A percentile compares a stretch with the other conserved stretches of the same genome.
Evolutionary conservation across 192 early-diverging fungal genomes (phyloP).

Genomic region (Backusella morwellensis): DNA sequence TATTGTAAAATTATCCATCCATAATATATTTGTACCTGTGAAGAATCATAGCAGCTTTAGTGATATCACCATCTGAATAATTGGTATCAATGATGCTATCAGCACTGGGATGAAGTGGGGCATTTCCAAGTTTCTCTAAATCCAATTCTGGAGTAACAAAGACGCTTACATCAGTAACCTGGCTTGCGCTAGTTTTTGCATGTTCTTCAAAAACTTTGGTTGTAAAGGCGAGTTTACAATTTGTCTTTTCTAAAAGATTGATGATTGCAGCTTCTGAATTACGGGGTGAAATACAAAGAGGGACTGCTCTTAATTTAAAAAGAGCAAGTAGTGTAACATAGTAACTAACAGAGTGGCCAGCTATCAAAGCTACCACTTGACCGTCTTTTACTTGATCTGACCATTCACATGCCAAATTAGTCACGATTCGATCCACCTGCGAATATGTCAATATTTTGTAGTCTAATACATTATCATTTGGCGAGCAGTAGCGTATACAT

Average conservation of each 20-base stretch:
- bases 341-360: conserved; percentile 5
- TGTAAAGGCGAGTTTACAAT: background rate
- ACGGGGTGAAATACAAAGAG: background rate
- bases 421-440: conserved; percentile 2
- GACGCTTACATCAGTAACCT: background rate
- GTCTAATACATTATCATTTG: too few relatives aligned
- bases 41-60: background rate
- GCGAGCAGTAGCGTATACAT: background rate
- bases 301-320: background rate
- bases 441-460: background rate
- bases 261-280: background rate
- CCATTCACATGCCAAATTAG: conserved; percentile 1
- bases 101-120: background rate
- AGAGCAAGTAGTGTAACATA: background rate
- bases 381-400: background rate
- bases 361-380: background rate
- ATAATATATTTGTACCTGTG: background rate
- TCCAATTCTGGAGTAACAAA: background rate
- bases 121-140: background rate
- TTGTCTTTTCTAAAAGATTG: conserved; percentile 1
- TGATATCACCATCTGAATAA: background rate
- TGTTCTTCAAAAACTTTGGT: background rate
- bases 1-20: background rate
- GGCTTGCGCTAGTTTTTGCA: background rate
- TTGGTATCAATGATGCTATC: background rate